Evolutionary conservation across 176 grass and related monocot species (phyloP), one percentile per base, ranked within the genome.

Genomic region (Tuctoria greenei): DNA sequence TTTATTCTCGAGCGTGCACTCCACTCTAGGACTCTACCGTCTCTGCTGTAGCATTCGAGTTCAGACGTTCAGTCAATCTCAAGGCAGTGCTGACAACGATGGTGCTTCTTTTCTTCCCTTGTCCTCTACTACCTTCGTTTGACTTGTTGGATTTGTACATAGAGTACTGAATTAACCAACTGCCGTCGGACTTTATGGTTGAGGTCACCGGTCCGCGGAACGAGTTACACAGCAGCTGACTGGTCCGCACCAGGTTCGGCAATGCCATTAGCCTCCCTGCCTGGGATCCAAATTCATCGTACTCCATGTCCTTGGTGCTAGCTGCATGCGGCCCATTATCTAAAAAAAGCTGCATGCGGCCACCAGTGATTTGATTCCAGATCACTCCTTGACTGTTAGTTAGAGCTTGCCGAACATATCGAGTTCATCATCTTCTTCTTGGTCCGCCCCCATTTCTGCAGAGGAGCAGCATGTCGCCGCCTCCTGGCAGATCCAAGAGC

Each of bases 401-500:
- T 58, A 18, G 26, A 25, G n/a, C n/a, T 56, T 56, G 8, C 20
- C 20, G 4, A 23, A 23, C 7, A 23, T 10, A 52, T 10, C 9
- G 8, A 23, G 7, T 17, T 17, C 50, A n/a, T 24, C 52, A 4
- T 58, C 55, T 58, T 13, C 55, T 58, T 58, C 4, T 2, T 58
- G 25, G 3, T 8, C 18, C 23, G 9, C 8, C 23, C 3, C 55
- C 50, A 2, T 8, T 11, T 14, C 41, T 38, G 74, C 74, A 77
- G 74, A 39, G 61, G 59, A 46, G 43, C 74, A 47, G 44, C 44
- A 77, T 65, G 74, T 38, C 74, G 8, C 74, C 74, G 0, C 43
- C 74, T 16, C 61, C 74, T 1, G 61, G 28, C 28, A n/a, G n/a
- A n/a, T 77, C 74, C 60, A 64, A 77, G 50, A 60, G 74, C 7